Base-by-base conservation (phyloP, 1,139 yeast species). In the Lodderomyces oxycetoniae region DNA sequence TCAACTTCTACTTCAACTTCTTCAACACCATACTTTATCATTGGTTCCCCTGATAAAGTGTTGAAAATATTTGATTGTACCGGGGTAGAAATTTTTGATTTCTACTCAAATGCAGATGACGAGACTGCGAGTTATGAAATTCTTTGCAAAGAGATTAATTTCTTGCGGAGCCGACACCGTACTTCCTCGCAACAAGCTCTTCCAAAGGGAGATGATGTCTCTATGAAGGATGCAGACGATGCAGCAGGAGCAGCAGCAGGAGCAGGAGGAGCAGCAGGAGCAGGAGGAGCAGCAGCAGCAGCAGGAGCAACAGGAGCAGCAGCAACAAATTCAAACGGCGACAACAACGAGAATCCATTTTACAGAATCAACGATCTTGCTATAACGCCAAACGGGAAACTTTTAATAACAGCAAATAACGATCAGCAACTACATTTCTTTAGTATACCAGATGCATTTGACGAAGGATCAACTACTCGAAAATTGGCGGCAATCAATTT, bases 31-130 rank as follows among this genome's bases (percentile, higher is more conserved):
- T 72, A 70, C 38, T 80, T 85, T 42, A 67, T 86, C 8, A 66
- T 83, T 14, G 93, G 94, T 0, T 78, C 91, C 1, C 87, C 89
- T 0, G 96, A 86, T 52, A 78, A 79, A 43, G 79, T 75, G 32
- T 71, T 87, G 38, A 72, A 75, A 22, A 70, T 83, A 10, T 84
- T 74, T 61, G 75, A 79, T 45, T 48, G 73, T 16, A 55, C 59
- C 15, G 73, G 74, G 4, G 47, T 45, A 3, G 72, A 67, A 39
- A 43, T 67, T 9, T 64, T 65, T 46, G 74, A 68, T 43, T 68
- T 68, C 43, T 67, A 67, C 41, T 63, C 62, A 13, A 67, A 64
- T 38, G 55, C 63, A 3, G 67, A 63, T 30, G 62, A 55, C 17
- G 43, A 38, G 5, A 44, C 43, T 4, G 45, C 45, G 11, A 10